Conservation (phyloP, 2,329 filamentous ascomycete genomes). For the Sporothrix mexicana region DNA sequence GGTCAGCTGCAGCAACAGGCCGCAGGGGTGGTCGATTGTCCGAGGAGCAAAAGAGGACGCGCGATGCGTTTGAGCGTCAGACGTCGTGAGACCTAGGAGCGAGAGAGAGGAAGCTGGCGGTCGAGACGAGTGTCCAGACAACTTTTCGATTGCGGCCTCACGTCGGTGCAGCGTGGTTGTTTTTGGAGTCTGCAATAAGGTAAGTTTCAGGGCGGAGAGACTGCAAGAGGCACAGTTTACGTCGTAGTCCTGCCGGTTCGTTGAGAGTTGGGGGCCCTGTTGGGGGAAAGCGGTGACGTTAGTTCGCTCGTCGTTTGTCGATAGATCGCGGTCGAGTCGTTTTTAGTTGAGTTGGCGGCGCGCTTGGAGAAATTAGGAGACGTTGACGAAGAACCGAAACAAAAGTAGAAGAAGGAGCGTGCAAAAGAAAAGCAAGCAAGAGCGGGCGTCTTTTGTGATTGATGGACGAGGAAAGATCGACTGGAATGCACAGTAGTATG, state of each 20-base stretch:
- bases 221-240: background rate
- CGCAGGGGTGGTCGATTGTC: background rate
- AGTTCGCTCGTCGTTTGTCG: background rate
- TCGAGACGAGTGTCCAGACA: background rate
- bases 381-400: slow-evolving; percentile 10
- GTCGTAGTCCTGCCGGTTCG: background rate
- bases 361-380: background rate
- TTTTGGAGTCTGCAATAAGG: background rate
- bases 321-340: background rate
- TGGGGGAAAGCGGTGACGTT: slow-evolving; percentile 23
- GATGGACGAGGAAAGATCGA: slow-evolving; percentile 17
- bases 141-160: background rate
- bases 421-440: background rate
- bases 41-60: background rate
- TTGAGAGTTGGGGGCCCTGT: background rate
- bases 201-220: background rate
- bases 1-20: slow-evolving; percentile 20
- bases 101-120: background rate
- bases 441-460: slow-evolving; percentile 4
- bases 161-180: background rate
- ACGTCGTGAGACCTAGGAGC: background rate
- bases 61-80: slow-evolving; percentile 5
- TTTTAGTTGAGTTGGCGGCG: background rate
- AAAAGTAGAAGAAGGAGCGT: background rate
- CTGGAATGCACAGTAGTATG: slow-evolving; percentile 27